Base-by-base conservation (phyloP, 441 rosid genomes). In the Arabidopsis lyrata region DNA sequence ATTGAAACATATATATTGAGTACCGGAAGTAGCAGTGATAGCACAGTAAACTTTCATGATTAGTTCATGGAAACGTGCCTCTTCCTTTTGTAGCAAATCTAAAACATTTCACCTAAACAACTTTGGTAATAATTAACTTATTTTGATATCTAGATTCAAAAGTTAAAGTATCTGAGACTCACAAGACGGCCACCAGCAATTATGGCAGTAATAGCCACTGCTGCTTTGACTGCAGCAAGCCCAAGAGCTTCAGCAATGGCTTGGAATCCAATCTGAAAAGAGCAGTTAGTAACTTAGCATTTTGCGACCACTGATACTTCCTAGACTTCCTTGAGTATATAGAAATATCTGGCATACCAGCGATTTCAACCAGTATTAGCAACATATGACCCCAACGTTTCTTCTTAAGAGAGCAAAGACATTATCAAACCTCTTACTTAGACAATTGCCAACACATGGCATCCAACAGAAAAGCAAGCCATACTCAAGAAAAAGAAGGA, bases 161-260 rank as follows among this genome's bases (percentile, higher is more conserved):
- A 75, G 41, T 20, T 54, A 7, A 74, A n/a, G 41, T 48, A 77
- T 72, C 42, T 71, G 68, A 80, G 76, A 83, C 82, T 82, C 85
- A 90, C 99, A 89, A 95, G 84, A 78, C 98, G 92, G 80, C 99
- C 99, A 67, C 99, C 98, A 63, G 97, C 98, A 84, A 95, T 90
- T 75, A 95, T 95, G 66, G 92, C 98, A 76, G 96, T 78, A 74
- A 95, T 90, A 78, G 99, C 99, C 86, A 91, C 88, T 14, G 88
- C 87, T n/a, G 98, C 98, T 84, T 91, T 95, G 66, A 95, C 96
- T 79, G 91, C 98, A 75, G 99, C 99, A 61, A 91, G 55, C 72
- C 99, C 99, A 79, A 95, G 96, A 78, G 99, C 99, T 82, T 95
- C 99, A 58, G 95, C 96, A 79, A 95, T 95, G 69, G 99, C 97